Percentiles rank a stretch among this genome's conserved stretches.
Evolutionary conservation across 2,329 filamentous ascomycete genomes (phyloP).

Genomic region (Ambrosiella cleistominuta): DNA sequence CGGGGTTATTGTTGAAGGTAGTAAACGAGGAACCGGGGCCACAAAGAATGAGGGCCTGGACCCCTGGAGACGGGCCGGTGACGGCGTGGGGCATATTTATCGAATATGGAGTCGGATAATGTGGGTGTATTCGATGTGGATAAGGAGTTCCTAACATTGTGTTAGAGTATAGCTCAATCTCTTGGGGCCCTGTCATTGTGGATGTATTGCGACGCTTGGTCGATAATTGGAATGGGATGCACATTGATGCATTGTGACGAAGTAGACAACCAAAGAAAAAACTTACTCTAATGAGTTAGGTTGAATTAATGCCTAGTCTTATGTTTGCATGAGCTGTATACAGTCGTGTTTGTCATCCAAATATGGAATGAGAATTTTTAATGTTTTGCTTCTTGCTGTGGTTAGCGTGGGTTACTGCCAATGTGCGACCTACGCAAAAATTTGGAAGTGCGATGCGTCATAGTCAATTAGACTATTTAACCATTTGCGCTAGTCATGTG

Average conservation of each 20-base stretch:
- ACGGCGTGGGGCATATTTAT: conserved; percentile 55
- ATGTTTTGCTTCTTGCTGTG: too few species aligned
- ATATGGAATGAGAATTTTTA: too few species aligned
- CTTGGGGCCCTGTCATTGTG: conserved; percentile 1
- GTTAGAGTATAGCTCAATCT: not conserved
- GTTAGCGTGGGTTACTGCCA: too few species aligned
- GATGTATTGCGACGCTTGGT: not conserved
- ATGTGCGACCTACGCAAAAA: too few species aligned
- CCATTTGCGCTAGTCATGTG: too few species aligned
- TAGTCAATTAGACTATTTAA: too few species aligned
- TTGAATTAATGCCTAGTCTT: not conserved
- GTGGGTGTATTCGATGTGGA: not conserved
- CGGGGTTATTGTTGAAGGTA: conserved; percentile 64
- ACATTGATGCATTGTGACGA: too few species aligned
- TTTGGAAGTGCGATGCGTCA: too few species aligned
- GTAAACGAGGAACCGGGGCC: conserved; percentile 67
- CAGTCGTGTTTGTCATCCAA: too few species aligned
- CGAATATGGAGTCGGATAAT: conserved; percentile 4
- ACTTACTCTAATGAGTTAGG: too few species aligned
- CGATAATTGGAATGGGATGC: too few species aligned
- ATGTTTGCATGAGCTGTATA: not conserved
- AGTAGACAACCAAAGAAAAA: too few species aligned
- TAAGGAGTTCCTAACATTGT: not conserved
- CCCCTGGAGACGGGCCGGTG: conserved; percentile 54
- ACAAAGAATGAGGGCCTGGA: conserved; percentile 70